Evolutionary conservation across 78 protist genomes (phyloP).

Genomic region (Dictyostelium intermedium): DNA sequence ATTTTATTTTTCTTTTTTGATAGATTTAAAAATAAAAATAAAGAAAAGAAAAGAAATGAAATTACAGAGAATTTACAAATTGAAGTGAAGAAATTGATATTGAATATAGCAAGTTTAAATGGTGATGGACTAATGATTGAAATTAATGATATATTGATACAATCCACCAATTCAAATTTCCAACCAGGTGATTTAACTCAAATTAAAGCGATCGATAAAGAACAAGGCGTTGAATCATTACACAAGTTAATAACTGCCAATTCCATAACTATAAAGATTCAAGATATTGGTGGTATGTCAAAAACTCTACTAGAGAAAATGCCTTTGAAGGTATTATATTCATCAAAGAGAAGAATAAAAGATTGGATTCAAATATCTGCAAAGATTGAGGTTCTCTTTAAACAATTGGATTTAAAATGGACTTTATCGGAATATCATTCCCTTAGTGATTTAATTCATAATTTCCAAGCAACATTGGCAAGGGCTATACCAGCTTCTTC

Average conservation of each 20-base stretch:
- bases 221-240: slow-evolving; percentile 63
- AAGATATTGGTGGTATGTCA: slow-evolving; percentile 67
- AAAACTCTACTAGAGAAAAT: slow-evolving; percentile 21
- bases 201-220: slow-evolving; percentile 61
- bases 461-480: slow-evolving; percentile 44
- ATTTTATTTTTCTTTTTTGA: too few relatives aligned
- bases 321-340: slow-evolving; percentile 57
- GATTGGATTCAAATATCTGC: slow-evolving; percentile 73
- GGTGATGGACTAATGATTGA: slow-evolving; percentile 51
- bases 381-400: slow-evolving; percentile 40
- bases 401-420: slow-evolving; percentile 33
- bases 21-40: slow-evolving; percentile 62
- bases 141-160: slow-evolving; percentile 51
- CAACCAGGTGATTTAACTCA: slow-evolving; percentile 46
- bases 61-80: slow-evolving; percentile 69
- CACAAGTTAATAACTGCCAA: slow-evolving; percentile 58
- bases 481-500: slow-evolving; percentile 36
- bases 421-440: slow-evolving; percentile 58
- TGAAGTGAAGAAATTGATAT: slow-evolving; percentile 49
- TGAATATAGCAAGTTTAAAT: slow-evolving; percentile 1
- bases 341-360: slow-evolving; percentile 64
- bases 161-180: slow-evolving; percentile 63
- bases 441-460: slow-evolving; percentile 7
- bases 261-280: slow-evolving; percentile 52
- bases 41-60: slow-evolving; percentile 69